phyloP scores from a whole-genome alignment of 352 stramenopile species.

The Phytopythium kandeliae region DNA sequence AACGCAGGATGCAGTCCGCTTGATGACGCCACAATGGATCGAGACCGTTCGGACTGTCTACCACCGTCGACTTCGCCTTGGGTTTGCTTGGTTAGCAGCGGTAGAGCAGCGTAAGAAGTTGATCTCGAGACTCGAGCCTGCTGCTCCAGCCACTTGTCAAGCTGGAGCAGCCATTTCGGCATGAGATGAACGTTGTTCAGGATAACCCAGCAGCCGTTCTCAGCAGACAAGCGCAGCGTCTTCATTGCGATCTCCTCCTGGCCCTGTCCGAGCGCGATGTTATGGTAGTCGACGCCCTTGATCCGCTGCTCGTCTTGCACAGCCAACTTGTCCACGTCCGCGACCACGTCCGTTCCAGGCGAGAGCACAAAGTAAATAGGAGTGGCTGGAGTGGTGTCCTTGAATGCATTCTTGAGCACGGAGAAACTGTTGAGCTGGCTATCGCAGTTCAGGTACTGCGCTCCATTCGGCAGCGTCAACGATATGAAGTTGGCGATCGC shows the following conservation, averaged over 20 bases:
- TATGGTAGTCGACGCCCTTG: slow-evolving; percentile 96
- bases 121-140: slow-evolving; percentile 55
- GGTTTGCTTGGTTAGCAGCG: neutral
- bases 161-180: slow-evolving; percentile 89
- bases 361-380: slow-evolving; percentile 98
- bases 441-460: slow-evolving; percentile 80
- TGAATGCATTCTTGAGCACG: slow-evolving; percentile 92
- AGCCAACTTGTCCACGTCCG: slow-evolving; percentile 93
- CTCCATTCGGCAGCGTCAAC: slow-evolving; percentile 63
- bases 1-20: slow-evolving; percentile 64
- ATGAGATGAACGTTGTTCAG: slow-evolving; percentile 95
- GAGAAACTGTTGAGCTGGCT: slow-evolving; percentile 93
- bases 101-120: slow-evolving; percentile 33
- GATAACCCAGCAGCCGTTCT: slow-evolving; percentile 94
- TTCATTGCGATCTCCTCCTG: slow-evolving; percentile 91
- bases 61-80: slow-evolving; percentile 1
- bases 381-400: slow-evolving; percentile 92
- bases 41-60: slow-evolving; percentile 10
- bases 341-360: slow-evolving; percentile 95
- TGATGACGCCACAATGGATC: slow-evolving; percentile 10
- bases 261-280: slow-evolving; percentile 92
- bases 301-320: slow-evolving; percentile 87
- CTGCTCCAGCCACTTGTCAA: slow-evolving; percentile 92
- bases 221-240: slow-evolving; percentile 76
- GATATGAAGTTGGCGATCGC: slow-evolving; percentile 93